These are phyloP conservation scores for Ceratocystis ficicola DNA, from an alignment of 2,329 filamentous ascomycete species.

Conservation along the genomic window DNA sequence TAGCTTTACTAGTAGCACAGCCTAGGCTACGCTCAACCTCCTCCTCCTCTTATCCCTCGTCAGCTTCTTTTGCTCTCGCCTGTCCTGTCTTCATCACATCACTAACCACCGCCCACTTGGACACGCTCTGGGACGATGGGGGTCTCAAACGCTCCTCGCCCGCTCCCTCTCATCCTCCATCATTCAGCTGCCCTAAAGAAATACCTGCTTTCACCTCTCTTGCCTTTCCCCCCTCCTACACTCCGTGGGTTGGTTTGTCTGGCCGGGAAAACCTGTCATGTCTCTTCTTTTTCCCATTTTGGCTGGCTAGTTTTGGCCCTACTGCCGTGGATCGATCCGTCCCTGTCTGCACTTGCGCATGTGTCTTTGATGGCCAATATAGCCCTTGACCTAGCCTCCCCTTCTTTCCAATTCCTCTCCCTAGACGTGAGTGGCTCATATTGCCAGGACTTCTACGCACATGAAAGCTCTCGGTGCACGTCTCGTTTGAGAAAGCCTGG, in stretches of 20 bases:
- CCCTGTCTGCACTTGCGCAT: neutral
- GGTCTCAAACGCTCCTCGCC: neutral
- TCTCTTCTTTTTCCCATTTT: neutral
- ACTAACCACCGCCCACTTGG: neutral
- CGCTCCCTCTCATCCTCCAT: neutral
- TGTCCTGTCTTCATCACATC: neutral
- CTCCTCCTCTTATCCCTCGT: neutral
- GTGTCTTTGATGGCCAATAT: neutral
- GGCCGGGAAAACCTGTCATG: slow-evolving; percentile 1
- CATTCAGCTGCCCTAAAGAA: neutral
- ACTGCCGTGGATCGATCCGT: too few species aligned
- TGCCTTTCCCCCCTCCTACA: neutral
- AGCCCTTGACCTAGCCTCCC: neutral
- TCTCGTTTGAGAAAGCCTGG: neutral
- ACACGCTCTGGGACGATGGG: too few species aligned
- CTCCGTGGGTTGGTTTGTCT: neutral
- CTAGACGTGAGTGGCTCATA: neutral
- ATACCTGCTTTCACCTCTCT: neutral
- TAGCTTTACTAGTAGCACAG: neutral
- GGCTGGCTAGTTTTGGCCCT: neutral
- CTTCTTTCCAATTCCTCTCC: neutral
- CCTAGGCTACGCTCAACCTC: neutral
- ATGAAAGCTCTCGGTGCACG: slow-evolving; percentile 11
- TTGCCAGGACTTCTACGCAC: neutral
- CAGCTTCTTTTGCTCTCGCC: slow-evolving; percentile 4